Evolutionary conservation across 1,284 basidiomycete species (phyloP), one percentile per base, ranked within the genome.

Genomic region (Trichosporon sp.): DNA sequence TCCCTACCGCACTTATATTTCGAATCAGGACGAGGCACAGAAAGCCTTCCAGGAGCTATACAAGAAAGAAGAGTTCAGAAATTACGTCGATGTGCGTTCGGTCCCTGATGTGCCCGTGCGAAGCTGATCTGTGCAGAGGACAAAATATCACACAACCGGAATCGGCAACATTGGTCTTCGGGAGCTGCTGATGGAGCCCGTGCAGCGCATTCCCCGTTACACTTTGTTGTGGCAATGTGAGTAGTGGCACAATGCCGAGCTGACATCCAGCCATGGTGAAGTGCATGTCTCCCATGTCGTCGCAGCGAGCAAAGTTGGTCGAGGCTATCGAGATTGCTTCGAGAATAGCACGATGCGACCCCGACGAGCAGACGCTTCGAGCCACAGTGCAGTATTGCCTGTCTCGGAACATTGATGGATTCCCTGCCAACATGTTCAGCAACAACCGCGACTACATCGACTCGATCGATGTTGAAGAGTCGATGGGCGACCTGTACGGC

Each of bases 131-230:
- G 21, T 27, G 7, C 70, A 94, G 91, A 87, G 88, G 61, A 90
- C 92, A 70, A 95, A 96, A 82, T 93, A 95, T 74, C 88, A 90
- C 67, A 87, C 88, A 3, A 85, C 88, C 13, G 93, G 93, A 64
- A 83, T 87, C 36, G 87, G 85, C 69, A 95, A 94, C 64, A 86
- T 95, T 57, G 94, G 95, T 13, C 84, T 99, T 44, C 87, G 92
- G 21, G 95, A 99, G 78, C 86, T 99, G 46, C 84, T 99, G 46
- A 97, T 98, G 87, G 96, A 99, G 74, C 96, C 96, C n/a, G 92
- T 98, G n/a, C 96, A 99, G 78, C 88, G 96, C 29, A 92, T 99
- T 69, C 95, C 96, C 1, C 85, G 95, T 63, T 99, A 99, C 80
- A 96, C 92, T 2, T 84, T 99, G 25, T 84, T 99, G 68, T 92